Conservation (phyloP, 1,139 yeast species). For the Pichia sp. region DNA sequence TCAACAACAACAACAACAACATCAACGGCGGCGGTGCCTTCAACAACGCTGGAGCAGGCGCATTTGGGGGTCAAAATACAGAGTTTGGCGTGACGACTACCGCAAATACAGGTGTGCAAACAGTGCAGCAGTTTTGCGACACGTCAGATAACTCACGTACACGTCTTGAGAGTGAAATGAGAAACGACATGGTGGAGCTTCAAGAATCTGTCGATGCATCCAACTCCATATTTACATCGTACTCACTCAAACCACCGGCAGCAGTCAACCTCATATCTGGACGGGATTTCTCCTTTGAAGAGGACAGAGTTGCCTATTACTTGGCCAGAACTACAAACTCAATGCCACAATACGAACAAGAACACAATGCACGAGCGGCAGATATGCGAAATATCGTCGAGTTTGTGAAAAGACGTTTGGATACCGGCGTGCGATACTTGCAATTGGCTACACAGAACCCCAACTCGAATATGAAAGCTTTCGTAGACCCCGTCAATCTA, state of each 20-base stretch:
- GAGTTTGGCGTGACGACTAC: neutral
- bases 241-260: constrained; percentile 33
- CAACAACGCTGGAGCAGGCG: neutral
- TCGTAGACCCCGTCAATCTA: too few species aligned
- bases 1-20: neutral
- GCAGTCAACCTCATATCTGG: constrained; percentile 39
- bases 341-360: constrained; percentile 34
- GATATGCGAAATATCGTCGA: constrained; percentile 43
- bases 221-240: constrained; percentile 28
- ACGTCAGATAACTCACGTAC: constrained; percentile 4
- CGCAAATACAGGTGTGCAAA: constrained; percentile 1
- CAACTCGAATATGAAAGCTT: neutral
- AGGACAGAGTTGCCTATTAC: constrained; percentile 41
- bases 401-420: constrained; percentile 34
- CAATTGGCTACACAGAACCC: constrained; percentile 32
- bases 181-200: constrained; percentile 24
- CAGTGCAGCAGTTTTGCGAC: constrained; percentile 10
- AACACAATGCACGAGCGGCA: constrained; percentile 33
- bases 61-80: neutral
- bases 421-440: constrained; percentile 50
- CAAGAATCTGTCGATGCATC: neutral
- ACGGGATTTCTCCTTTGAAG: constrained; percentile 54
- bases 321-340: constrained; percentile 35
- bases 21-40: neutral
- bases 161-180: constrained; percentile 23